These are phyloP conservation scores for Pseudocercospora crystallina DNA, from an alignment of 2,329 filamentous ascomycete genomes.

Conservation along the genomic window DNA sequence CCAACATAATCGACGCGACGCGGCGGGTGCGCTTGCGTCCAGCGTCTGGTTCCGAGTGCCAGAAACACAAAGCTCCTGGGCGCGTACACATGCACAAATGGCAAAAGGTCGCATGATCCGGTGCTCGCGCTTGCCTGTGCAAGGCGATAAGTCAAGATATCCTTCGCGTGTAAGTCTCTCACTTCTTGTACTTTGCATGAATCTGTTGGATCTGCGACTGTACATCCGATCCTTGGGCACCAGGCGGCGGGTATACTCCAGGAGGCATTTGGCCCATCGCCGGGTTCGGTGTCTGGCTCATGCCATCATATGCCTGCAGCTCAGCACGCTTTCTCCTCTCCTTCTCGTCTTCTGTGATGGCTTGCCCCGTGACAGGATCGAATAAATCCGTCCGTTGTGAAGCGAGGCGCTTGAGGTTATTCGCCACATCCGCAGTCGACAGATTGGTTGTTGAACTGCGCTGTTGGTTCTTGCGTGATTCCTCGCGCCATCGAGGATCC, in stretches of 20 bases:
- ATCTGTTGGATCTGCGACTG: slow-evolving; percentile 37
- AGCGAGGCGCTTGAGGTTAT: slow-evolving; percentile 91
- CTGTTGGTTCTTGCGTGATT: slow-evolving; percentile 83
- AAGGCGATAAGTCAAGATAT: too few species aligned
- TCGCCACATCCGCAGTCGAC: slow-evolving; percentile 81
- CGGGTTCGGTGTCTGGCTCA: slow-evolving; percentile 24
- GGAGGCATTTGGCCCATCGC: slow-evolving; percentile 48
- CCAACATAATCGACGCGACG: too few species aligned
- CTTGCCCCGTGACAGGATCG: slow-evolving; percentile 68
- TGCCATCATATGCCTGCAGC: slow-evolving; percentile 62
- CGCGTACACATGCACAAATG: too few species aligned
- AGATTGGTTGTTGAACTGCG: slow-evolving; percentile 84
- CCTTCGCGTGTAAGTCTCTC: not conserved
- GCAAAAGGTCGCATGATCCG: too few species aligned
- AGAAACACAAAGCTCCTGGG: too few species aligned
- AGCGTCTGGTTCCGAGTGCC: too few species aligned
- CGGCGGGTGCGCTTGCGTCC: too few species aligned
- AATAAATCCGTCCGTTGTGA: slow-evolving; percentile 87
- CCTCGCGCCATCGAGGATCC: slow-evolving; percentile 93
- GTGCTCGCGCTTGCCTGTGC: too few species aligned
- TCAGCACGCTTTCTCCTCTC: slow-evolving; percentile 69
- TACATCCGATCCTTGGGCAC: slow-evolving; percentile 54
- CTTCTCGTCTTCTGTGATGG: slow-evolving; percentile 60
- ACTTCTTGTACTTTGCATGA: slow-evolving; percentile 31
- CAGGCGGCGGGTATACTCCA: slow-evolving; percentile 39